Evolutionary conservation across 2,329 filamentous ascomycete genomes (phyloP).

Genomic region (Fusarium sp.): DNA sequence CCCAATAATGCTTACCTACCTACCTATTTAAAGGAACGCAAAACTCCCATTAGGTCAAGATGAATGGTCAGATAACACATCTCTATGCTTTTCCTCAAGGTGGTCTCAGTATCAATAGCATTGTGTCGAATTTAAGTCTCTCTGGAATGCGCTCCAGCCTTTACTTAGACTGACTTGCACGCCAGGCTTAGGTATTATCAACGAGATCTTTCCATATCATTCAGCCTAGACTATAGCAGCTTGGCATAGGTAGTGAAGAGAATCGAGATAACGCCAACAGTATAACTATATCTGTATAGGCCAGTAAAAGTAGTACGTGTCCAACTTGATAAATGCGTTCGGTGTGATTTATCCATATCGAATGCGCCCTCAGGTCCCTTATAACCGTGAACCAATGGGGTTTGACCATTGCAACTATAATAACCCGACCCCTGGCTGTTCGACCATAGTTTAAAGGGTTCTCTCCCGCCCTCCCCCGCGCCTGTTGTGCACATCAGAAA

Average conservation of each 20-base stretch:
- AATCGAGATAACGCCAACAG: neutral
- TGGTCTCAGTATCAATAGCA: neutral
- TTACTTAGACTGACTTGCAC: neutral
- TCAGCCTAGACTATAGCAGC: too few species aligned
- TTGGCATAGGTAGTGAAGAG: too few species aligned
- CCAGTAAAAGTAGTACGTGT: neutral
- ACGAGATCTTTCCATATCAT: neutral
- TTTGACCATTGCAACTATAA: conserved; percentile 6
- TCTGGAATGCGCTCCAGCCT: neutral
- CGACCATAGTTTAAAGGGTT: conserved; percentile 5
- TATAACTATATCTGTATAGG: neutral
- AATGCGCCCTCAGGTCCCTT: conserved; percentile 44
- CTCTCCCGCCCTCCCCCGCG: conserved; percentile 1
- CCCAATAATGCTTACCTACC: neutral
- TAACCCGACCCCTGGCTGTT: neutral
- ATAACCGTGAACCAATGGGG: conserved; percentile 49
- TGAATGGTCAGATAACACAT: neutral
- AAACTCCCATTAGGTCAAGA: neutral
- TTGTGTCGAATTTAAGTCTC: neutral
- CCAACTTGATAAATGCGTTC: neutral
- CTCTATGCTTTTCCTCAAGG: neutral
- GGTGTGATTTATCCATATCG: conserved; percentile 52
- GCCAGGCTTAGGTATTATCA: neutral
- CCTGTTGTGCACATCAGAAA: neutral
- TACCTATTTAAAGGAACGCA: neutral